phyloP scores from a whole-genome alignment of 2,329 filamentous ascomycete species.

The Nothophoma quercina region DNA sequence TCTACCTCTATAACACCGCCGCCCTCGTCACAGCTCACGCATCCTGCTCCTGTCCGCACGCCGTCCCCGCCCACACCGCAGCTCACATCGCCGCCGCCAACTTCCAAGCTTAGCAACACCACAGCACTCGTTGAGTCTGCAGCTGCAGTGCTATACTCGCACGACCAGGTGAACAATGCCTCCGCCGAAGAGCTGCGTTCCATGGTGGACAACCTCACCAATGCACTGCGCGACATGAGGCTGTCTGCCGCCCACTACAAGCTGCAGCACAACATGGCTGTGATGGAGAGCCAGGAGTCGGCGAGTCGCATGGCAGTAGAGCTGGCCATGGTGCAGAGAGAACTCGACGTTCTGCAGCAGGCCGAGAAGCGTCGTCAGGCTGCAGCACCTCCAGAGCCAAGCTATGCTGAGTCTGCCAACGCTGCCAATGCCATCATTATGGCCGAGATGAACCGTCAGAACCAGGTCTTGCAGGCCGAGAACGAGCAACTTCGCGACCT shows the following conservation, averaged over 20 bases:
- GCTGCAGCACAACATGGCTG: conserved; percentile 84
- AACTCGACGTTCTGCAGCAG: conserved; percentile 82
- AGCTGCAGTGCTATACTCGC: conserved; percentile 55
- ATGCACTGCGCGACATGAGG: conserved; percentile 70
- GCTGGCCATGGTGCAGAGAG: conserved; percentile 86
- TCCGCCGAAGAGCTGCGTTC: conserved; percentile 60
- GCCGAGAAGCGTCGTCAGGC: conserved; percentile 70
- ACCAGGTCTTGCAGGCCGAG: conserved; percentile 71
- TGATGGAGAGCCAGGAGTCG: conserved; percentile 83
- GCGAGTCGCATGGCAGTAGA: conserved; percentile 88
- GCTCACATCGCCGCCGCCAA: conserved; percentile 62
- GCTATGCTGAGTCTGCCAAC: conserved; percentile 59
- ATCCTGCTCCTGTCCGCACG: conserved; percentile 50
- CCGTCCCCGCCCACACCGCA: conserved; percentile 63
- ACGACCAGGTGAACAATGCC: conserved; percentile 61
- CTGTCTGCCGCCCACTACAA: conserved; percentile 91
- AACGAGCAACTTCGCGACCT: conserved; percentile 70
- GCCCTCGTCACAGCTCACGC: conserved; percentile 65
- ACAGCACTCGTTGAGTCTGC: conserved; percentile 39
- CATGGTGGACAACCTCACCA: conserved; percentile 62
- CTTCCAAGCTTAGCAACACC: conserved; percentile 42
- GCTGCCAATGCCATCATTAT: conserved; percentile 65
- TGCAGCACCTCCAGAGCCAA: conserved; percentile 61
- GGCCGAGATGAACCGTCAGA: conserved; percentile 58
- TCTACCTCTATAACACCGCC: conserved; percentile 66